phyloP scores from a whole-genome alignment of 2,329 filamentous ascomycete species.

The Trichothecium sympodiale region DNA sequence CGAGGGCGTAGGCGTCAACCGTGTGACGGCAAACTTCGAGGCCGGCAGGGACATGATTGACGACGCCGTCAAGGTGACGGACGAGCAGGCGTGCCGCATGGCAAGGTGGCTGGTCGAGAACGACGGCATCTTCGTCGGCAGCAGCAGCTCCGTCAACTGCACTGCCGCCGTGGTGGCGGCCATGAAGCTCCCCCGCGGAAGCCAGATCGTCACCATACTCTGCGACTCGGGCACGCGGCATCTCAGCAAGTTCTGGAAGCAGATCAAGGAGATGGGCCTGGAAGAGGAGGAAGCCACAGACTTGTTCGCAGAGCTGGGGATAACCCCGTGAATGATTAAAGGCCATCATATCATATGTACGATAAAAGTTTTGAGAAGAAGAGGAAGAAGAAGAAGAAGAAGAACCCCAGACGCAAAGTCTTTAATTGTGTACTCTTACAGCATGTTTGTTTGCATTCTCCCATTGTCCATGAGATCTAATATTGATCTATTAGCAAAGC shows the following conservation, averaged over 20 bases:
- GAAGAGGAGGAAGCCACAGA: slow-evolving; percentile 42
- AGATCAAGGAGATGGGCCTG: slow-evolving; percentile 56
- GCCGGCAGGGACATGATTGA: slow-evolving; percentile 77
- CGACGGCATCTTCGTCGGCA: slow-evolving; percentile 89
- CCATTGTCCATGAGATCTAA: too few species aligned
- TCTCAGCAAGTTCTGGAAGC: slow-evolving; percentile 76
- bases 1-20: slow-evolving; percentile 91
- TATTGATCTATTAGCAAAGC: too few species aligned
- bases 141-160: slow-evolving; percentile 95
- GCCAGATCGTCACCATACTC: slow-evolving; percentile 68
- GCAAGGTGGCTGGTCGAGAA: slow-evolving; percentile 93
- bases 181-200: slow-evolving; percentile 47
- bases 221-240: slow-evolving; percentile 78
- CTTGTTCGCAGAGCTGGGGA: slow-evolving; percentile 38
- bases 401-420: slow-evolving; percentile 1
- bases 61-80: slow-evolving; percentile 79
- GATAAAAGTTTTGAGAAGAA: slow-evolving; percentile 1
- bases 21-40: slow-evolving; percentile 89
- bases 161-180: slow-evolving; percentile 65
- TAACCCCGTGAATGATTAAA: slow-evolving; percentile 17
- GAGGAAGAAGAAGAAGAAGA: slow-evolving; percentile 4
- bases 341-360: too few species aligned
- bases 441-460: too few species aligned
- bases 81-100: slow-evolving; percentile 84
- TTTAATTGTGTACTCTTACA: too few species aligned